Evolutionary conservation across 495 filamentous ascomycete species (phyloP).

Genomic region (Aspergillus bridgeri): DNA sequence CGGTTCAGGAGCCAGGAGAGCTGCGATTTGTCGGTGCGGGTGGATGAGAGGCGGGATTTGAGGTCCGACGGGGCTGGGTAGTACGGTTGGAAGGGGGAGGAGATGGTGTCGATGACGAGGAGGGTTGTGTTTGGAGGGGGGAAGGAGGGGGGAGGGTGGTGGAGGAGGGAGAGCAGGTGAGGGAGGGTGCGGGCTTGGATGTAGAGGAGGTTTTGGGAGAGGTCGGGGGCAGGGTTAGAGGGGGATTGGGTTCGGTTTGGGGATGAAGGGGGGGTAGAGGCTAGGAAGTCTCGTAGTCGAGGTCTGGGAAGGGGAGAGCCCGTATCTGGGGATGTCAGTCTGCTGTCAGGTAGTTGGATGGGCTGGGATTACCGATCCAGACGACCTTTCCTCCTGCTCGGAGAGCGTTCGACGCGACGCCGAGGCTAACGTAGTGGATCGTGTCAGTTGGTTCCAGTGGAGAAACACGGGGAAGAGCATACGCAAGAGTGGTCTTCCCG

Average conservation of each 20-base stretch:
- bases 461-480: conserved; percentile 12
- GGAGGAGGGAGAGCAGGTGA: conserved; percentile 71
- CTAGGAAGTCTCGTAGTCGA: conserved; percentile 38
- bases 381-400: conserved; percentile 61
- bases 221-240: conserved; percentile 8
- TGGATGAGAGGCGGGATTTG: conserved; percentile 29
- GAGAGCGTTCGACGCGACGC: conserved; percentile 62
- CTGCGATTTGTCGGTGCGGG: conserved; percentile 34
- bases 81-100: conserved; percentile 67
- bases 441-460: not conserved
- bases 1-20: conserved; percentile 57
- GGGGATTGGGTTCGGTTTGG: conserved; percentile 3
- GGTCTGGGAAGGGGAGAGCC: conserved; percentile 39
- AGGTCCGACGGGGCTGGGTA: conserved; percentile 55
- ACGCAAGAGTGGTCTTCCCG: conserved; percentile 87
- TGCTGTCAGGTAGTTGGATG: not conserved
- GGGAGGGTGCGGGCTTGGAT: conserved; percentile 56
- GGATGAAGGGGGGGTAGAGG: not conserved
- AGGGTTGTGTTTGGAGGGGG: conserved; percentile 58
- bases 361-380: conserved; percentile 79
- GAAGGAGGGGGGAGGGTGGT: conserved; percentile 56
- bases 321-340: conserved; percentile 39
- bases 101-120: conserved; percentile 74
- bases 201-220: conserved; percentile 39
- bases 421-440: conserved; percentile 52